Evolutionary conservation across 2,329 filamentous ascomycete species (phyloP), one percentile per base, ranked within the genome.

Genomic region (Harringtonia aguacate): DNA sequence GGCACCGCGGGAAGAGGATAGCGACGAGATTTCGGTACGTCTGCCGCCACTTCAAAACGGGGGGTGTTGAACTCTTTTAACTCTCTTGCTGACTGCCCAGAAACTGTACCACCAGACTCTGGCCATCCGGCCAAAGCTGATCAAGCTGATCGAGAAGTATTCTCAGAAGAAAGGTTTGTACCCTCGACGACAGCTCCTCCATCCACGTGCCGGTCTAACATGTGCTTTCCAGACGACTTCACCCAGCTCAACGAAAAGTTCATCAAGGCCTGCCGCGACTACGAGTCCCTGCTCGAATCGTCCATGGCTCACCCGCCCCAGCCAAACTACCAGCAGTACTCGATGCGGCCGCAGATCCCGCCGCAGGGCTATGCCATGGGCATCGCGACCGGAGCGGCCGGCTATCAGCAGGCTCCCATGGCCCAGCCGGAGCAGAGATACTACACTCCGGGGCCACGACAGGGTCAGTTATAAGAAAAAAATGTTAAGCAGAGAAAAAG

Each of bases 231-330:
- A 94, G 92, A 98, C 64, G 92, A 98, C 62, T 97, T 98, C 58
- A 95, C 92, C 3, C 90, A 97, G 60, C 70, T 98, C 50, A 98
- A 98, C 58, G 92, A 98, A 63, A 97, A 97, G 67, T 98, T 98
- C 63, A 97, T 98, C 72, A 98, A 98, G 65, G 92, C 92, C 37
- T 82, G 92, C 51, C 79, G 90, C 55, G 92, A 98, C 64, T 98
- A 98, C 61, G 92, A 98, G 65, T 81, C 86, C 27, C 73, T 98
- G n/a, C 71, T 98, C 18, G 92, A 98, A 63, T 84, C 86, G 17
- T 97, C 90, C 45, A 97, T 98, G 90, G 81, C 89, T 1, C 90
- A 95, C 53, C 84, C 89, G n/a, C 79, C 85, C 42, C 84, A 86
- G 56, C 78, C 82, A 38, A 78, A 73, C 52, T 92, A 90, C 59